Percentiles rank a stretch among this genome's conserved stretches.
Evolutionary conservation across 1,284 basidiomycete genomes (phyloP).

Genomic region (Ustilago bromivora): DNA sequence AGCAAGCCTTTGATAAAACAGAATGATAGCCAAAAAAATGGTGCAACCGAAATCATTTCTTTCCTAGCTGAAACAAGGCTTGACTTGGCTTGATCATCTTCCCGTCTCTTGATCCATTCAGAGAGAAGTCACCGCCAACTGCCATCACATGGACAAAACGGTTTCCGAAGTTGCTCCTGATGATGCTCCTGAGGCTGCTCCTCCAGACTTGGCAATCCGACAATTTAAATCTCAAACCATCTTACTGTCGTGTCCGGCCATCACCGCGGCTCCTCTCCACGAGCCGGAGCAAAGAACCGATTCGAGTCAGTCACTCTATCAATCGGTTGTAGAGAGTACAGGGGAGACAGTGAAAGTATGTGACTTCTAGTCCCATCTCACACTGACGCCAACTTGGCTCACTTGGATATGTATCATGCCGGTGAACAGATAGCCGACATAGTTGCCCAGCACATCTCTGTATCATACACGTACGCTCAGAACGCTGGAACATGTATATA

Average conservation of each 20-base stretch:
- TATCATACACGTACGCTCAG: no score
- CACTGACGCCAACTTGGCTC: no score
- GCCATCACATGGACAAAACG: no score
- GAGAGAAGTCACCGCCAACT: background rate
- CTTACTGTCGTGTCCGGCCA: background rate
- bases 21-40: no score
- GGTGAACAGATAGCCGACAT: no score
- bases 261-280: background rate
- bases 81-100: background rate
- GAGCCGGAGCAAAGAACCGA: background rate
- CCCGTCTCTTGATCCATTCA: background rate
- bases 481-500: no score
- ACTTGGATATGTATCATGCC: no score
- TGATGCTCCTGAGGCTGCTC: background rate
- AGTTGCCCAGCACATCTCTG: no score
- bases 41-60: background rate
- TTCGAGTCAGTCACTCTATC: background rate
- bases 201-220: conserved; percentile 4
- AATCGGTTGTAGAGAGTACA: no score
- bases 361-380: no score
- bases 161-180: background rate
- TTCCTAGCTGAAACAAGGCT: background rate
- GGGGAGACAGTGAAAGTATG: no score
- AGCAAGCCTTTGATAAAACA: no score
- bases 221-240: background rate